phyloP scores from a whole-genome alignment of 495 filamentous ascomycete species.

The Penicillium argentinense region DNA sequence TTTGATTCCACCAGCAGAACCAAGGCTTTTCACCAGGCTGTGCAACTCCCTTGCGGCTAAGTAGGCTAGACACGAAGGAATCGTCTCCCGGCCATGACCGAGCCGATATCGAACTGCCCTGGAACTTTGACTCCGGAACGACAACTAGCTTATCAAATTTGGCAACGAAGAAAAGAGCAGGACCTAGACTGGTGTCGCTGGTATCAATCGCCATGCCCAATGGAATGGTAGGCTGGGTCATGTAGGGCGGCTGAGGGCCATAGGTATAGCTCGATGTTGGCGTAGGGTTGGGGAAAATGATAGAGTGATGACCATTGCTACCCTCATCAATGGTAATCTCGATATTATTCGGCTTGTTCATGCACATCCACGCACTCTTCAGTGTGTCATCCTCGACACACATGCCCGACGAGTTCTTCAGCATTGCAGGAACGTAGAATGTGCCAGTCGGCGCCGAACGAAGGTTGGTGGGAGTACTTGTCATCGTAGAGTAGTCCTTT shows the following conservation, averaged over 20 bases:
- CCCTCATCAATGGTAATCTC: conserved; percentile 36
- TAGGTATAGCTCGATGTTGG: conserved; percentile 54
- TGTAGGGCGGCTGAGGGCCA: conserved; percentile 69
- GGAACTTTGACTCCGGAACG: conserved; percentile 52
- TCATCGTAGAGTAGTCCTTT: conserved; percentile 63
- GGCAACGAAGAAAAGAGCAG: conserved; percentile 71
- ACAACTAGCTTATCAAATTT: conserved; percentile 83
- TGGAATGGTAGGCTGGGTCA: conserved; percentile 42
- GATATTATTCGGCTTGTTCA: conserved; percentile 35
- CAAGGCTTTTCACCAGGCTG: conserved; percentile 69
- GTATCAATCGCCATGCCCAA: conserved; percentile 67
- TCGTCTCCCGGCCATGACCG: conserved; percentile 31
- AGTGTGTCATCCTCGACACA: conserved; percentile 66
- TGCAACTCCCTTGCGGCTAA: conserved; percentile 47
- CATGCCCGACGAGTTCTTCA: conserved; percentile 57
- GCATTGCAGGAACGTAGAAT: conserved; percentile 58
- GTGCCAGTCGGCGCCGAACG: conserved; percentile 62
- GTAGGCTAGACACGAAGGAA: conserved; percentile 11
- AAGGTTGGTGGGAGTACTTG: conserved; percentile 57
- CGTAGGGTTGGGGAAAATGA: conserved; percentile 26
- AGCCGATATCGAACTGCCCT: conserved; percentile 31
- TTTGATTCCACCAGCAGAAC: conserved; percentile 88
- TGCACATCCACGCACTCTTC: conserved; percentile 69
- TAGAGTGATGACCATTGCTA: conserved; percentile 20
- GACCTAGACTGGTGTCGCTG: conserved; percentile 60